Evolutionary conservation across 2,329 filamentous ascomycete species (phyloP).

Genomic region (Pezizomycotina sp.): DNA sequence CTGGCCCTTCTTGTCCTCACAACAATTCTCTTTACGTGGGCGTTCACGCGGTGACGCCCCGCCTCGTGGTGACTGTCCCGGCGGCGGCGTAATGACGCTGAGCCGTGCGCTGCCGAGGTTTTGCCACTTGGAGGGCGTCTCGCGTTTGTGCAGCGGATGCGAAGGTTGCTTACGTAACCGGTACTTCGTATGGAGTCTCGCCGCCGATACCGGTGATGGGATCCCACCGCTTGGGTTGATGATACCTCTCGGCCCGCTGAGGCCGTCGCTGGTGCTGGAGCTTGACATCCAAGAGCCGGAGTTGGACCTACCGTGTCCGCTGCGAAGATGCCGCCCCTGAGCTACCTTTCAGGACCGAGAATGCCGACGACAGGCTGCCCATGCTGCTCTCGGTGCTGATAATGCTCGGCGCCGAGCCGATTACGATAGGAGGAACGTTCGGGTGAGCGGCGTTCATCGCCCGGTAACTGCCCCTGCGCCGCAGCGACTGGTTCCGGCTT

Average conservation of each 20-base stretch:
- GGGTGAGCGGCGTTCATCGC: slow-evolving; percentile 13
- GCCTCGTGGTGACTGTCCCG: slow-evolving; percentile 43
- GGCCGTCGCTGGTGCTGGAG: slow-evolving; percentile 13
- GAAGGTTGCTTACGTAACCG: slow-evolving; percentile 51
- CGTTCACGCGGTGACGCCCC: slow-evolving; percentile 42
- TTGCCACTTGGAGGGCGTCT: slow-evolving; percentile 62
- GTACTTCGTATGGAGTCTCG: slow-evolving; percentile 17
- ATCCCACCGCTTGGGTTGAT: slow-evolving; percentile 19
- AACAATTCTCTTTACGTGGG: slow-evolving; percentile 69
- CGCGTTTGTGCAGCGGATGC: slow-evolving; percentile 72
- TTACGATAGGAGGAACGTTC: background rate
- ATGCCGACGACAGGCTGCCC: slow-evolving; percentile 42
- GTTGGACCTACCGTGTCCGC: slow-evolving; percentile 13
- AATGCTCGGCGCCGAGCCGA: slow-evolving; percentile 28
- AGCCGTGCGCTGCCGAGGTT: slow-evolving; percentile 75
- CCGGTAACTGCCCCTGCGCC: slow-evolving; percentile 19
- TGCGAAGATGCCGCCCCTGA: slow-evolving; percentile 17
- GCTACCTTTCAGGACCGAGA: slow-evolving; percentile 48
- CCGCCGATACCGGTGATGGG: slow-evolving; percentile 19
- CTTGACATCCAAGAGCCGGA: slow-evolving; percentile 18
- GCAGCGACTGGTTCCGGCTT: slow-evolving; percentile 35
- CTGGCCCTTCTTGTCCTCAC: slow-evolving; percentile 44
- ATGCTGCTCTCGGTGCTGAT: slow-evolving; percentile 42
- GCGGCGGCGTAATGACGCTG: slow-evolving; percentile 60
- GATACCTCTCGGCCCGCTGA: slow-evolving; percentile 15